phyloP scores from a whole-genome alignment of 345 rosid species.

The Nephelium lappaceum region DNA sequence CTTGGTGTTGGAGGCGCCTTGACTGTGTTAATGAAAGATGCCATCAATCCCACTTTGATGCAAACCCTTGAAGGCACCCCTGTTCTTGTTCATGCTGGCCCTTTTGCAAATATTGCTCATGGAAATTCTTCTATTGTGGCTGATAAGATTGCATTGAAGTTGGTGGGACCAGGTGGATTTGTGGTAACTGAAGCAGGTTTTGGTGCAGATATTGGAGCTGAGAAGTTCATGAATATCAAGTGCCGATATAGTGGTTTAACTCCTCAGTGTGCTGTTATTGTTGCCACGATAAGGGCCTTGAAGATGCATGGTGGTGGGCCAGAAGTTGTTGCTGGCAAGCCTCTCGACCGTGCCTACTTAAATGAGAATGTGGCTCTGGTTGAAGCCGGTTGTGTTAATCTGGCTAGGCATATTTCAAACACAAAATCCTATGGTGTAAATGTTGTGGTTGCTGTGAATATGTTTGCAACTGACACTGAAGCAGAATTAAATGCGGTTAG shows the following conservation, averaged over 20 bases:
- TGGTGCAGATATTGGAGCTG: constrained; percentile 97
- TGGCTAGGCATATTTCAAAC: constrained; percentile 88
- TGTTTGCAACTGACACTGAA: constrained; percentile 86
- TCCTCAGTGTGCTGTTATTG: constrained; percentile 96
- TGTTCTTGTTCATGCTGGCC: constrained; percentile 98
- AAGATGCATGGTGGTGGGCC: constrained; percentile 99
- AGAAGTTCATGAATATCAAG: constrained; percentile 97
- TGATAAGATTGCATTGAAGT: constrained; percentile 91
- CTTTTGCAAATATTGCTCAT: constrained; percentile 98
- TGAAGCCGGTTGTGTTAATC: constrained; percentile 94
- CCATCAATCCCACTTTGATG: constrained; percentile 95
- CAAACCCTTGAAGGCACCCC: constrained; percentile 99
- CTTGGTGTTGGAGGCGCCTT: constrained; percentile 98
- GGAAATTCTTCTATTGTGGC: constrained; percentile 98
- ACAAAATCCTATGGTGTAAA: constrained; percentile 88
- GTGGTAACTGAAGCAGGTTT: constrained; percentile 99
- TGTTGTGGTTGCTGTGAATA: constrained; percentile 95
- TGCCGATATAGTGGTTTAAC: constrained; percentile 84
- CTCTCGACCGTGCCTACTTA: constrained; percentile 86
- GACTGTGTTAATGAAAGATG: constrained; percentile 96
- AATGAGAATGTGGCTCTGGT: constrained; percentile 87
- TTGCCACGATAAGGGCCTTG: constrained; percentile 96
- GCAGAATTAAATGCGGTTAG: constrained; percentile 90
- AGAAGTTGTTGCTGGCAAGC: constrained; percentile 93
- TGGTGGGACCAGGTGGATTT: constrained; percentile 95